Evolutionary conservation across 2,329 filamentous ascomycete species (phyloP), one percentile per base, ranked within the genome.

Genomic region (Clarireedia hainanense): DNA sequence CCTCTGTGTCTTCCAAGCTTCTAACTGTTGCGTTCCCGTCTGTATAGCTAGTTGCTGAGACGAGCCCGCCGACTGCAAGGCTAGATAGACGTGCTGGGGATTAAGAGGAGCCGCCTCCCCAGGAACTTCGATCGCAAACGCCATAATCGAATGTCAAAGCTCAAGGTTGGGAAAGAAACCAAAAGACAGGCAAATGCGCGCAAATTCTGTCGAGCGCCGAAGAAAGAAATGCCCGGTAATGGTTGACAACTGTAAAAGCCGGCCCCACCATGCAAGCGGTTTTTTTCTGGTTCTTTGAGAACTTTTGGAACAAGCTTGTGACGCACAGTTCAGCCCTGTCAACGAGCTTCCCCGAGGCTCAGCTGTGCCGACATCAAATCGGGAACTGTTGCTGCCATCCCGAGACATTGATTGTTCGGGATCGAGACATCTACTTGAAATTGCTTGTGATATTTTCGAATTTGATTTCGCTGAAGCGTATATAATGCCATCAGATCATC

Each of bases 91-190:
- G 67, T 84, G 80, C 57, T 80, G 75, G 57, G 79, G 71, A 57
- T 72, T 83, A 60, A 91, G 75, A 54, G 88, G 87, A 63, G 79
- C 90, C 46, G 90, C 86, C 74, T 94, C 90, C 61, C 88, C 91
- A 6, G 88, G 80, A 58, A 90, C 84, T 74, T 95, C 90, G 68
- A 95, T 83, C 58, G 80, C 73, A 70, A 85, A 85, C 69, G 77
- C 81, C 86, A 89, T 89, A 20, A n/a, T 56, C 36, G 27, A 30
- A 47, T n/a, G 5, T 17, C 6, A n/a, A 36, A 34, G 2, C n/a
- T 14, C 23, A 14, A 14, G 30, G 24, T n/a, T 34, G 23, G 12
- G 2, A 27, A 48, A 17, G 15, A 23, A 39, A 30, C n/a, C 36
- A 10, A 43, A 50, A 36, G 52, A 50, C 24, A 34, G 17, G 15